Evolutionary conservation across 2,329 filamentous ascomycete genomes (phyloP).

Genomic region (Pyricularia pennisetigena): DNA sequence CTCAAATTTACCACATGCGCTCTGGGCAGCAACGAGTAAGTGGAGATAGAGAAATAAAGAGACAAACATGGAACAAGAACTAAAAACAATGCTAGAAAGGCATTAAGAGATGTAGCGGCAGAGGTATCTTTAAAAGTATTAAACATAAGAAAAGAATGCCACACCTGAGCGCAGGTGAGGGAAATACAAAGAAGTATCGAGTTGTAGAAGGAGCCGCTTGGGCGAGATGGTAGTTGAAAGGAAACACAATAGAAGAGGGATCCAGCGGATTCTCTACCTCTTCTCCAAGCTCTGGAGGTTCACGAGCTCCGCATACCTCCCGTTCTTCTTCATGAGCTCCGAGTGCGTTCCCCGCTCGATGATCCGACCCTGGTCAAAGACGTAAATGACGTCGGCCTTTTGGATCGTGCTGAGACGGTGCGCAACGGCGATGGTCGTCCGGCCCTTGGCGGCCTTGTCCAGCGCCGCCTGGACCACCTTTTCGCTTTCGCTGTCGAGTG

Average conservation of each 20-base stretch:
- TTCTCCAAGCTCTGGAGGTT: constrained; percentile 70
- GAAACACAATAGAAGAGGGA: background rate
- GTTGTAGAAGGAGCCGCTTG: background rate
- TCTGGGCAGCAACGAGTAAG: background rate
- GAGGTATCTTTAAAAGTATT: background rate
- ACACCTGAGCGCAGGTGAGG: background rate
- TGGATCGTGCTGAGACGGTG: background rate
- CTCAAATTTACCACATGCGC: too few relatives aligned
- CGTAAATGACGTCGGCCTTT: background rate
- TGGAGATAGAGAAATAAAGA: background rate
- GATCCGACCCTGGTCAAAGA: constrained; percentile 59
- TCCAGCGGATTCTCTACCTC: background rate
- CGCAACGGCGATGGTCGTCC: background rate
- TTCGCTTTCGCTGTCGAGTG: background rate
- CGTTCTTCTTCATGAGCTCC: constrained; percentile 59
- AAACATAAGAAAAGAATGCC: background rate
- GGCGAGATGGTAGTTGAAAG: background rate
- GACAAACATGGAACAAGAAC: background rate
- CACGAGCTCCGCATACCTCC: constrained; percentile 69
- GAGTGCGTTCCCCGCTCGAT: constrained; percentile 76
- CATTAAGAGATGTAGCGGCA: background rate
- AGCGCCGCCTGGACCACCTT: background rate
- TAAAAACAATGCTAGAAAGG: background rate
- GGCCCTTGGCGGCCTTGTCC: constrained; percentile 9
- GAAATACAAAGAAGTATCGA: background rate